These are phyloP conservation scores for Myxozyma sirexii DNA, from an alignment of 805 yeast genomes.

Conservation along the genomic window DNA sequence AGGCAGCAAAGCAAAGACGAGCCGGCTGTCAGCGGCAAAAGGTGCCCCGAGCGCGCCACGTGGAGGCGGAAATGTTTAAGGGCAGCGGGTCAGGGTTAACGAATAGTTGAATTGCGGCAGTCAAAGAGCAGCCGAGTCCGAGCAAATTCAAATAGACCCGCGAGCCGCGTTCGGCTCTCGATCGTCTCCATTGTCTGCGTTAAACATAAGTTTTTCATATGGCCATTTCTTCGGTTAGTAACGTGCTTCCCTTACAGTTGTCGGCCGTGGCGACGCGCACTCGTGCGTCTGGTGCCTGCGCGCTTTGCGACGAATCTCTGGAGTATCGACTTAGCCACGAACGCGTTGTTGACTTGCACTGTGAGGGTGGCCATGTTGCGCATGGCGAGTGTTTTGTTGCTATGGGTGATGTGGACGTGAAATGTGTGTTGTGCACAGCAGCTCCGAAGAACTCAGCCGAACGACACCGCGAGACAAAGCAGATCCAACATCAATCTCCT, in stretches of 20 bases:
- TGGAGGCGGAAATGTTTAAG: not conserved
- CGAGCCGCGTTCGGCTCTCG: not conserved
- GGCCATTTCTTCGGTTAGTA: not conserved
- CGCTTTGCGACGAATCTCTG: constrained; percentile 33
- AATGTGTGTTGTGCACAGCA: constrained; percentile 2
- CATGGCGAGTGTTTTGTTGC: constrained; percentile 29
- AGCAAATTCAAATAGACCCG: not conserved
- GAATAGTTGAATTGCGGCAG: no score
- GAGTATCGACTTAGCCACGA: constrained; percentile 32
- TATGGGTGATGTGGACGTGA: not conserved
- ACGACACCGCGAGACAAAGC: not conserved
- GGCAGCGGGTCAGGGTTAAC: not conserved
- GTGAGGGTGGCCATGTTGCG: constrained; percentile 29
- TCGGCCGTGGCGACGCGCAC: constrained; percentile 5
- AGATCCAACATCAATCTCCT: not conserved
- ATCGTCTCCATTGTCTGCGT: not conserved
- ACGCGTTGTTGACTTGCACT: constrained; percentile 30
- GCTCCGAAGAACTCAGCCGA: not conserved
- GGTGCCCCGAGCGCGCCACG: constrained; percentile 8
- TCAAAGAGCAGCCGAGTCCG: no score
- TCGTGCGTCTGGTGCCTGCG: constrained; percentile 26
- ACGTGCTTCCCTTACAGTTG: not conserved
- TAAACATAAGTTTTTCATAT: no score
- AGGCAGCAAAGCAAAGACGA: no score
- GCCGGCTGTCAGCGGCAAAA: not conserved